phyloP scores from a whole-genome alignment of 1,284 basidiomycete genomes.

The Fomitopsis palustris region DNA sequence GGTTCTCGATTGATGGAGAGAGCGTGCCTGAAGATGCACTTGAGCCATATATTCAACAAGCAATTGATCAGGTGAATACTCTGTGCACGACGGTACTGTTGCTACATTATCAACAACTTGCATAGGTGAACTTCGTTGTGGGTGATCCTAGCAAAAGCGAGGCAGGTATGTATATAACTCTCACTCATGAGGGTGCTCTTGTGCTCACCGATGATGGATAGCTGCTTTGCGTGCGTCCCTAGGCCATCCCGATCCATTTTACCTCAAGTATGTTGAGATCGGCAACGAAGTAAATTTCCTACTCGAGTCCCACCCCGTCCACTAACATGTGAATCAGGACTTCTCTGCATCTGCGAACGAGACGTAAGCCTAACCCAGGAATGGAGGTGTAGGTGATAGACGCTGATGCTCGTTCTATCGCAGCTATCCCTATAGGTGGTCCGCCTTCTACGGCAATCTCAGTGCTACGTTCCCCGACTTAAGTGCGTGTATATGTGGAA shows the following conservation, averaged over 20 bases:
- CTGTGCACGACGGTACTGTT: no score
- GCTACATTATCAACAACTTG: no score
- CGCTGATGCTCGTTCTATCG: no score
- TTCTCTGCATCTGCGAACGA: conserved; percentile 40
- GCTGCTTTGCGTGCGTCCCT: conserved; percentile 60
- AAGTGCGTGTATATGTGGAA: conserved; percentile 42
- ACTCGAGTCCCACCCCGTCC: conserved; percentile 10
- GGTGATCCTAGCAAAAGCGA: conserved; percentile 48
- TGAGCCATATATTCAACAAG: conserved; percentile 61
- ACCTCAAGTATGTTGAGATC: conserved; percentile 58
- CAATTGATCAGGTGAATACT: conserved; percentile 53
- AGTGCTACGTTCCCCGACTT: conserved; percentile 58
- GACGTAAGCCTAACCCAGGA: no score
- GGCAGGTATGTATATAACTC: conserved; percentile 34
- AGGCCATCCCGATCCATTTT: conserved; percentile 60
- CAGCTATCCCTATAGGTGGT: conserved; percentile 64
- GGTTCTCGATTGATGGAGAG: conserved; percentile 51
- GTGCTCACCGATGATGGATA: conserved; percentile 22
- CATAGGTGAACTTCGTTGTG: conserved; percentile 74
- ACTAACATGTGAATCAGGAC: no score
- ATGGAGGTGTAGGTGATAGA: no score
- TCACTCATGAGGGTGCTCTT: neutral
- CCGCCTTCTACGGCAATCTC: conserved; percentile 50
- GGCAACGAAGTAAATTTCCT: conserved; percentile 50
- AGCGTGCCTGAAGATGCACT: conserved; percentile 52